A percentile compares a stretch with the other conserved stretches of the same genome.
Conservation (phyloP, 306 rosid species). For the Fragaria nilgerrensis region DNA sequence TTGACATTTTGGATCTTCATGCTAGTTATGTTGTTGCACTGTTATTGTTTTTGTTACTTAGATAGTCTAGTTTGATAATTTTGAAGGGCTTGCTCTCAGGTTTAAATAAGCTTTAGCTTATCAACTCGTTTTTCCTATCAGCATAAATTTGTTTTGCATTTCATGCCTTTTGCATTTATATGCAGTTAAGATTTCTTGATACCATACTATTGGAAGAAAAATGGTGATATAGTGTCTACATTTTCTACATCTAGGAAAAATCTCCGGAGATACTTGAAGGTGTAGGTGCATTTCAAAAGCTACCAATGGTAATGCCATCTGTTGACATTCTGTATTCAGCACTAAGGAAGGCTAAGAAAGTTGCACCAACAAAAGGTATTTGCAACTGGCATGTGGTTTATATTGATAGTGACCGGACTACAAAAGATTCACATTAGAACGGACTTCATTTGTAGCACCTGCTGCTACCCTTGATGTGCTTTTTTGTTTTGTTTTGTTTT, state of each 20-base stretch:
- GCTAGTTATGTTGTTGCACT: not conserved
- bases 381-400: conserved; percentile 20
- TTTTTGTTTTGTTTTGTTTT: conserved; percentile 14
- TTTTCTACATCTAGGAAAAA: conserved; percentile 47
- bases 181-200: not conserved
- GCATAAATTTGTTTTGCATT: not conserved
- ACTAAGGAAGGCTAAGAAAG: conserved; percentile 66
- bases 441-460: conserved; percentile 13
- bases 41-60: not conserved
- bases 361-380: conserved; percentile 77
- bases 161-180: not conserved
- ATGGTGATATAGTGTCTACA: conserved; percentile 7
- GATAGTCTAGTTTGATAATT: not conserved
- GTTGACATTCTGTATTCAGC: conserved; percentile 83
- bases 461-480: not conserved
- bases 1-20: not conserved
- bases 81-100: not conserved
- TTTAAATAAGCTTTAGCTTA: not conserved
- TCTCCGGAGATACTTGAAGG: conserved; percentile 44
- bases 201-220: not conserved
- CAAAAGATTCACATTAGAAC: not conserved
- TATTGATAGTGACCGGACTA: conserved; percentile 15
- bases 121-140: not conserved
- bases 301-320: conserved; percentile 94
- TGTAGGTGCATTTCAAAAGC: conserved; percentile 89